Evolutionary conservation across 148 eudicot species (phyloP), one percentile per base, ranked within the genome.

Genomic region (Dysphania ambrosioides): DNA sequence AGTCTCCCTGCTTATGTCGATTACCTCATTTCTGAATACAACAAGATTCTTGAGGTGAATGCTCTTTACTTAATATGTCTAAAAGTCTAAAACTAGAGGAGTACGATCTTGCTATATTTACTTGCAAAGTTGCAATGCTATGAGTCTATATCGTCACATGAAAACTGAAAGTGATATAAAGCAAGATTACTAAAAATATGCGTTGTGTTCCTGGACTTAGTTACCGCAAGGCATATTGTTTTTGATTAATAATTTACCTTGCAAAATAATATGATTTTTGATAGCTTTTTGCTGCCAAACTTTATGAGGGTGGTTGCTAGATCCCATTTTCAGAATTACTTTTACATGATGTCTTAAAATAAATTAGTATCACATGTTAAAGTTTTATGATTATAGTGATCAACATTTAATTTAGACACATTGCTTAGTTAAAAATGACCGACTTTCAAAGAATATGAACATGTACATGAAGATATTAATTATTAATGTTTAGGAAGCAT

Each of bases 21-120:
- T 2, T 84, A 71, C 59, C 76, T 88, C 68, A 76, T 88, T 56
- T 80, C 87, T 15, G 88, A 88, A 62, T 88, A 88, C 77, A 77
- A 76, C 62, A 83, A 82, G 61, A 40, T 88, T 13, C 83, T 88
- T 42, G 56, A 26, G 87, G 91, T 88, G 67, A 29, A 10, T 4
- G 8, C 58, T 12, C 6, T 5, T n/a, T n/a, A n/a, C n/a, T 9
- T 24, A 16, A 19, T 53, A 15, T 34, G n/a, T 65, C 23, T 61
- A 29, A 65, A n/a, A n/a, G n/a, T 40, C 49, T 40, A 0, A 38
- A 66, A 40, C 12, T 66, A 66, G 27, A 23, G 19, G 16, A 7
- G 8, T 8, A 66, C 5, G 34, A 62, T 10, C n/a, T 74, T 47
- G 27, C 27, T 73, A 44, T 1, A 1, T 60, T 73, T 40, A 10